Percentiles rank a stretch among this genome's conserved stretches.
Evolutionary conservation across 768 basidiomycete genomes (phyloP).

Genomic region (Tricholoma bakamatsutake): DNA sequence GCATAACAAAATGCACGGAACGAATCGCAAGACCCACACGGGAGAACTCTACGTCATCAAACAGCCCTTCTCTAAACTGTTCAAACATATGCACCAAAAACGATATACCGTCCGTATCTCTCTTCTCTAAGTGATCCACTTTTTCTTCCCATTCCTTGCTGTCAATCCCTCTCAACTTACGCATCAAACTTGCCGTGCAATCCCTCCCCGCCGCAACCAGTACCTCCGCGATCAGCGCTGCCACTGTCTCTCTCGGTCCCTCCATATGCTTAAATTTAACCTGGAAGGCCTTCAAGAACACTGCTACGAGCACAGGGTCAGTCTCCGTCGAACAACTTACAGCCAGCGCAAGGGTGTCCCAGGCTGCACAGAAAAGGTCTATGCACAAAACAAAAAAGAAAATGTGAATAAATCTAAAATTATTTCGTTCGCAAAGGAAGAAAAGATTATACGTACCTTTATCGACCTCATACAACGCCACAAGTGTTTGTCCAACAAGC

Average conservation of each 20-base stretch:
- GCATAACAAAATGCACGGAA: neutral
- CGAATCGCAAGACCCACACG: slow-evolving; percentile 31
- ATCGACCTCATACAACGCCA: slow-evolving; percentile 27
- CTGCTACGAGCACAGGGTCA: slow-evolving; percentile 32
- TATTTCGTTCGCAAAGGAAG: neutral
- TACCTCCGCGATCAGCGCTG: slow-evolving; percentile 26
- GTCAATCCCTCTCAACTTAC: neutral
- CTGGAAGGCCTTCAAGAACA: slow-evolving; percentile 40
- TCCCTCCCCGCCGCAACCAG: slow-evolving; percentile 27
- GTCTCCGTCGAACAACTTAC: slow-evolving; percentile 20
- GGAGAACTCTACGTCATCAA: slow-evolving; percentile 35
- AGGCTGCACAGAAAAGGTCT: slow-evolving; percentile 47
- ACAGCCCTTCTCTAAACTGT: slow-evolving; percentile 47
- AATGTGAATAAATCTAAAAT: too few species aligned
- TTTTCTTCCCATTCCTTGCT: neutral
- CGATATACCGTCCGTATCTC: slow-evolving; percentile 5
- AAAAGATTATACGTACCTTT: slow-evolving; percentile 13
- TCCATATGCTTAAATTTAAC: slow-evolving; percentile 31
- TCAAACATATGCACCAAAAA: slow-evolving; percentile 40
- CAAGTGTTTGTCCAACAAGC: slow-evolving; percentile 36
- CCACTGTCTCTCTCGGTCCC: slow-evolving; percentile 19
- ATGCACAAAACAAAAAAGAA: neutral
- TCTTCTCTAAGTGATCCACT: neutral
- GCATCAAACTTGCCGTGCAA: slow-evolving; percentile 13
- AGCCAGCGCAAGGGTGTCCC: slow-evolving; percentile 33